Conservation (phyloP, 441 rosid species). For the Jatropha podagrica region DNA sequence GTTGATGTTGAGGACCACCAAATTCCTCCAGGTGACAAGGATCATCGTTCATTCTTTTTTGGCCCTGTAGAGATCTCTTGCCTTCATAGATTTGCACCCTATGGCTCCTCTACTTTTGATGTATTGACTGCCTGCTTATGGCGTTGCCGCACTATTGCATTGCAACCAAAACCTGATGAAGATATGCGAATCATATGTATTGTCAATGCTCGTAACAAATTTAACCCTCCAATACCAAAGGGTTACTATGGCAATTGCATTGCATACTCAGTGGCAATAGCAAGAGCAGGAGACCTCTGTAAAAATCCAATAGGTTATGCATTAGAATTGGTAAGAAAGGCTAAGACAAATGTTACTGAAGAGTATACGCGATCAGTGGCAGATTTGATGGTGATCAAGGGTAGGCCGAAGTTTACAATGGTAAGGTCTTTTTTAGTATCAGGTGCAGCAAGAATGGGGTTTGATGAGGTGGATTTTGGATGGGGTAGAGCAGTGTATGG, state of each 20-base stretch:
- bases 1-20: conserved; percentile 15
- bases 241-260: conserved; percentile 48
- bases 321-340: conserved; percentile 32
- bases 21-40: conserved; percentile 18
- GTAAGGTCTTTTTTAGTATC: conserved; percentile 31
- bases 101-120: conserved; percentile 36
- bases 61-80: conserved; percentile 30
- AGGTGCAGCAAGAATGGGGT: conserved; percentile 19
- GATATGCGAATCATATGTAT: conserved; percentile 40
- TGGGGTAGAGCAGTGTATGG: conserved; percentile 42
- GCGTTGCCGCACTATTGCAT: conserved; percentile 49
- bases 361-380: conserved; percentile 45
- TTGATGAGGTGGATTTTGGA: conserved; percentile 39
- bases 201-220: conserved; percentile 36
- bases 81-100: conserved; percentile 12
- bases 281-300: conserved; percentile 22
- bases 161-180: conserved; percentile 37
- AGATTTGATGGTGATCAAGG: conserved; percentile 35
- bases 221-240: conserved; percentile 34
- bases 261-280: conserved; percentile 30
- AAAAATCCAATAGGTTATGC: conserved; percentile 34
- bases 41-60: conserved; percentile 47
- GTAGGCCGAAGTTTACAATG: conserved; percentile 28
- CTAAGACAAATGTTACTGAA: conserved; percentile 26
- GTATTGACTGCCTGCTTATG: conserved; percentile 47